Evolutionary conservation across 1,139 yeast species (phyloP).

Genomic region (Nematodospora anomalae): DNA sequence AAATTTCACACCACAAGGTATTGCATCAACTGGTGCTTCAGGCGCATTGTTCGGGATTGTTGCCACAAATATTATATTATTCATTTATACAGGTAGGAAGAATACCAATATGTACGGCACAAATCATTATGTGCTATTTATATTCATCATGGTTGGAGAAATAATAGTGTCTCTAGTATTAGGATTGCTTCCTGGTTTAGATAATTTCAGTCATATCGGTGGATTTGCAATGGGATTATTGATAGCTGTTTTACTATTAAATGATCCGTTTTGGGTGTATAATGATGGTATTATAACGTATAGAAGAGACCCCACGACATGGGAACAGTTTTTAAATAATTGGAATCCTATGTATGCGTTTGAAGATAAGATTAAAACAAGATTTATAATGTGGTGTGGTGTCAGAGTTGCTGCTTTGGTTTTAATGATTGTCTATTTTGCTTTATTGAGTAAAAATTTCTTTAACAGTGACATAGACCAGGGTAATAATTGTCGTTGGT

Average conservation of each 20-base stretch:
- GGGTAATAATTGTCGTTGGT: slow-evolving; percentile 55
- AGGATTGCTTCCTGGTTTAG: slow-evolving; percentile 73
- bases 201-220: slow-evolving; percentile 76
- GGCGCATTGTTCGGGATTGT: slow-evolving; percentile 74
- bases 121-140: slow-evolving; percentile 42
- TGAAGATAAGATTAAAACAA: slow-evolving; percentile 32
- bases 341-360: slow-evolving; percentile 43
- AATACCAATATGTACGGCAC: slow-evolving; percentile 46
- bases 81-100: slow-evolving; percentile 55
- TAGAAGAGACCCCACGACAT: slow-evolving; percentile 34
- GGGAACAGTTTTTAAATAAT: slow-evolving; percentile 42
- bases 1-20: slow-evolving; percentile 68
- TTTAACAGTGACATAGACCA: slow-evolving; percentile 43
- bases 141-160: slow-evolving; percentile 54
- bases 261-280: slow-evolving; percentile 58
- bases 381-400: slow-evolving; percentile 50
- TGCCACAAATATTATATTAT: slow-evolving; percentile 59
- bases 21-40: slow-evolving; percentile 73
- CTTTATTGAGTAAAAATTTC: slow-evolving; percentile 49
- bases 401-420: slow-evolving; percentile 49
- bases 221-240: slow-evolving; percentile 69
- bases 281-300: slow-evolving; percentile 43
- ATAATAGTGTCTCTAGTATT: slow-evolving; percentile 60
- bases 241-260: slow-evolving; percentile 51
- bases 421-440: slow-evolving; percentile 53